Conservation (phyloP, 768 basidiomycete genomes). For the Naganishia vishniacii region DNA sequence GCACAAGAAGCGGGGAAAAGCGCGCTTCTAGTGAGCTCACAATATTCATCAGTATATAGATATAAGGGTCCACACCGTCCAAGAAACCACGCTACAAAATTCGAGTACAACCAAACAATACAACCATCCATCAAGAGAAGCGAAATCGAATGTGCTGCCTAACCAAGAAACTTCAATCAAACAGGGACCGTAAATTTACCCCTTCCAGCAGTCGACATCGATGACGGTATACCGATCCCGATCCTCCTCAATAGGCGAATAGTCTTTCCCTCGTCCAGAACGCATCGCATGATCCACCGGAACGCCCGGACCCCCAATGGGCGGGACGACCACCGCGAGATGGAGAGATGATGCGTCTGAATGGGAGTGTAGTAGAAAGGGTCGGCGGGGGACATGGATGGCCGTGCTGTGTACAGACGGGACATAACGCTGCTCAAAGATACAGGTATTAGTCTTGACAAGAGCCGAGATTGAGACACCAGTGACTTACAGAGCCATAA, state of each 20-base stretch:
- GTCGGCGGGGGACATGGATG: neutral
- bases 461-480: no score
- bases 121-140: no score
- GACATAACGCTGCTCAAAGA: neutral
- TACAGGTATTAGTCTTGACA: no score
- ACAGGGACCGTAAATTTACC: neutral
- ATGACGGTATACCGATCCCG: neutral
- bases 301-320: neutral
- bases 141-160: constrained; percentile 6
- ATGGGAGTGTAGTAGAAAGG: neutral
- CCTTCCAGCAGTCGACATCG: neutral
- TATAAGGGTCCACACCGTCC: no score
- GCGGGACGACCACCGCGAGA: neutral
- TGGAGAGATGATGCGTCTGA: neutral
- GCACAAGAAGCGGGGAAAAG: no score
- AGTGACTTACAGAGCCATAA: neutral
- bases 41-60: no score
- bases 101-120: neutral
- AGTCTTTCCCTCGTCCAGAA: neutral
- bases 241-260: neutral
- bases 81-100: no score
- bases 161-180: neutral
- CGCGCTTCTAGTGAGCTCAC: no score
- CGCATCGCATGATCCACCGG: neutral
- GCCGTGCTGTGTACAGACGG: neutral